Conservation (phyloP, 345 rosid genomes). For the Raphanus raphanistrum region DNA sequence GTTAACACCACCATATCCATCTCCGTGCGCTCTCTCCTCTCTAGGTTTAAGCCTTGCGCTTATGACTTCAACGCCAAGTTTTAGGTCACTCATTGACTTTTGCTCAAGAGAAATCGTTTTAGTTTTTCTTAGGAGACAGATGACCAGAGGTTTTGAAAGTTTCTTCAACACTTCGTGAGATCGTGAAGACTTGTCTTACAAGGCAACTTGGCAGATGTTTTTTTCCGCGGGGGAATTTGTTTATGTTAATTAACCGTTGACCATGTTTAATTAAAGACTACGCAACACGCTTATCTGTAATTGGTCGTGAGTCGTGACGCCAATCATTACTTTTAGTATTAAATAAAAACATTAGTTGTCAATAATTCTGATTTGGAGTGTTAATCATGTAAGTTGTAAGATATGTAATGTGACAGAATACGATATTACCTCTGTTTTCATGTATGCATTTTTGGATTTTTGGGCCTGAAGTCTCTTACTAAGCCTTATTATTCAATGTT, state of each 20-base stretch:
- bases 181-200: conserved; percentile 40
- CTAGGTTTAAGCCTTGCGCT: conserved; percentile 70
- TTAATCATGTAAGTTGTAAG: conserved; percentile 2
- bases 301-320: conserved; percentile 26
- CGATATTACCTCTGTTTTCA: neutral
- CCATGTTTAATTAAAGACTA: conserved; percentile 26
- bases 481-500: neutral
- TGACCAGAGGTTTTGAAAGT: conserved; percentile 28
- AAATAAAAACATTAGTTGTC: conserved; percentile 24
- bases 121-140: conserved; percentile 3
- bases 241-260: conserved; percentile 30
- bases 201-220: conserved; percentile 24
- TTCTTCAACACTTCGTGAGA: conserved; percentile 21
- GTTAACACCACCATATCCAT: conserved; percentile 52
- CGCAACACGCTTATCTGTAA: conserved; percentile 28
- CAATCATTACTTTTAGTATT: conserved; percentile 14
- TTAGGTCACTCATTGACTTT: conserved; percentile 58
- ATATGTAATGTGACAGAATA: neutral
- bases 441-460: neutral
- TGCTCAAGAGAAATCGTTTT: neutral
- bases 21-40: conserved; percentile 41
- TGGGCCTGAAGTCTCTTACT: neutral
- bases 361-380: neutral
- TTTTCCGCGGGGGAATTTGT: neutral
- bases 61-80: conserved; percentile 85